phyloP scores from a whole-genome alignment of 1,139 yeast species.

The Sugiyamaella pinicola region DNA sequence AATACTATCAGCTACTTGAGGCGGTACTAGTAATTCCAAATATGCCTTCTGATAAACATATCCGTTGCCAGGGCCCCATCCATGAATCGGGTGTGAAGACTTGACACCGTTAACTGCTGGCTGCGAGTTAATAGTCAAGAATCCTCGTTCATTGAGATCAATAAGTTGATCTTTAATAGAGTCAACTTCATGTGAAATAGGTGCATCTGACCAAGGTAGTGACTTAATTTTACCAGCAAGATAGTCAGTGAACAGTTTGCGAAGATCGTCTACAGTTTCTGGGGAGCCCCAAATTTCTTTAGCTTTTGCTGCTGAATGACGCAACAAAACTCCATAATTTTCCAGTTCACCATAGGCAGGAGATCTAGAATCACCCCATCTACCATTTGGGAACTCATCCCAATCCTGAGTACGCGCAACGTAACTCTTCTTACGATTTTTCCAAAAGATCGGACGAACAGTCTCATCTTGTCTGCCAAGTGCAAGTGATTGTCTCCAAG shows the following conservation, averaged over 20 bases:
- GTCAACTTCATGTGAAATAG: slow-evolving; percentile 75
- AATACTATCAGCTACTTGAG: slow-evolving; percentile 49
- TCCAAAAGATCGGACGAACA: slow-evolving; percentile 96
- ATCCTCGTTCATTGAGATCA: slow-evolving; percentile 63
- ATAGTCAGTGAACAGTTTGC: slow-evolving; percentile 63
- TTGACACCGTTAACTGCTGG: slow-evolving; percentile 84
- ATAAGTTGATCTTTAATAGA: slow-evolving; percentile 63
- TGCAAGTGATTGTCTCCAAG: slow-evolving; percentile 89
- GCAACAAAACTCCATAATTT: slow-evolving; percentile 54
- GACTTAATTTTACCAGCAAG: slow-evolving; percentile 69
- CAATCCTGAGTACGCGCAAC: slow-evolving; percentile 88
- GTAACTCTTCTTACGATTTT: slow-evolving; percentile 87
- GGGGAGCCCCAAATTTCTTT: slow-evolving; percentile 90
- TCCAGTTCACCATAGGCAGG: slow-evolving; percentile 94
- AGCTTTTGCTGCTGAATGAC: slow-evolving; percentile 62
- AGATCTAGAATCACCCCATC: slow-evolving; percentile 93
- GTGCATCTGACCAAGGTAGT: slow-evolving; percentile 95
- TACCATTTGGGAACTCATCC: slow-evolving; percentile 95
- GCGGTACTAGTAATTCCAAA: slow-evolving; percentile 78
- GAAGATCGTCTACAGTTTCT: slow-evolving; percentile 56
- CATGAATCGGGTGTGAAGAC: slow-evolving; percentile 71
- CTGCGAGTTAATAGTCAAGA: slow-evolving; percentile 88
- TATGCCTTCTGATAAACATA: slow-evolving; percentile 93
- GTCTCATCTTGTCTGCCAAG: slow-evolving; percentile 80
- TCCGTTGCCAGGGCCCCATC: slow-evolving; percentile 97